Conservation (phyloP, 352 stramenopile genomes). For the Pythium aristosporum region DNA sequence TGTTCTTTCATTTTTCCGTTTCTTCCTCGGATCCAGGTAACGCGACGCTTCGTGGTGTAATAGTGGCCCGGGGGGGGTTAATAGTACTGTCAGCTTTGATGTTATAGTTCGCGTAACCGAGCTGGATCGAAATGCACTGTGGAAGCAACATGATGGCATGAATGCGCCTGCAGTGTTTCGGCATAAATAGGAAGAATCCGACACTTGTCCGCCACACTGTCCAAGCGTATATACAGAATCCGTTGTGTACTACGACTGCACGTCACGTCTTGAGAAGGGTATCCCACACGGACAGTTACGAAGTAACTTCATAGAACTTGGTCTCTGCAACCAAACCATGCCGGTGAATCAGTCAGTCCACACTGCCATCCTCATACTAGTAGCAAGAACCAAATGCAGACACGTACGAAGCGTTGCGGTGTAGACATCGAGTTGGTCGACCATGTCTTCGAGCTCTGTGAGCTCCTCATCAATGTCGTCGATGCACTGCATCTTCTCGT, state of each 20-base stretch:
- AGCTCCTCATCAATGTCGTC: slow-evolving; percentile 85
- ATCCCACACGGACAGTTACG: slow-evolving; percentile 14
- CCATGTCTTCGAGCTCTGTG: slow-evolving; percentile 84
- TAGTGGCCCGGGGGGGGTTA: background rate
- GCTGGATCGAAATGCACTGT: background rate
- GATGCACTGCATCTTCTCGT: slow-evolving; percentile 77
- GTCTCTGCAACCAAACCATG: slow-evolving; percentile 36
- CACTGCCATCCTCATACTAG: background rate
- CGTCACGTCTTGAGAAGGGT: background rate
- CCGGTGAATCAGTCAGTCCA: background rate
- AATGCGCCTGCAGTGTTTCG: background rate
- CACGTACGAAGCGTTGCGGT: slow-evolving; percentile 65
- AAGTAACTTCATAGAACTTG: slow-evolving; percentile 72
- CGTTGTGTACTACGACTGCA: slow-evolving; percentile 1
- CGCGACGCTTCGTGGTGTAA: slow-evolving; percentile 13
- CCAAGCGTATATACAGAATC: slow-evolving; percentile 1
- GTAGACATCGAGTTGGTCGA: slow-evolving; percentile 84
- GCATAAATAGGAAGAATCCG: background rate
- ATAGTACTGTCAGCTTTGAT: background rate
- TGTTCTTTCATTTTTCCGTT: slow-evolving; percentile 37
- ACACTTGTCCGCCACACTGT: background rate
- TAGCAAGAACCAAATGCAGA: background rate
- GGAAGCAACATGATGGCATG: background rate
- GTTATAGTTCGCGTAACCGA: slow-evolving; percentile 1
- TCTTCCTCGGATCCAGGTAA: slow-evolving; percentile 5